These are phyloP conservation scores for Hibiscus tridactylites DNA, from an alignment of 345 rosid species.

Conservation along the genomic window DNA sequence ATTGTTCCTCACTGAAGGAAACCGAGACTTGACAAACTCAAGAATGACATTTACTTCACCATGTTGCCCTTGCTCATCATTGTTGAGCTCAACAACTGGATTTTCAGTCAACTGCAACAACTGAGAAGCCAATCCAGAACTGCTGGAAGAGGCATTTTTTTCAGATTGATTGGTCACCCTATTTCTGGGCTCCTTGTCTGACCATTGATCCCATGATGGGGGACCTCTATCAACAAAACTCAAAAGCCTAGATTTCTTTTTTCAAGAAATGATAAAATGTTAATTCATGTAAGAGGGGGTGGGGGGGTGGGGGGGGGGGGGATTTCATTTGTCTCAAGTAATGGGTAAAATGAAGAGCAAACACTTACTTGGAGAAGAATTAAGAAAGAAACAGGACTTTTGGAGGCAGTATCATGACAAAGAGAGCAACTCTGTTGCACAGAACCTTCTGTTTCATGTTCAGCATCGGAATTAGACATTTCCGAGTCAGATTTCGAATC, in stretches of 20 bases:
- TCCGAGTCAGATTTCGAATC: constrained; percentile 37
- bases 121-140: constrained; percentile 33
- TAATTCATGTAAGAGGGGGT: constrained; percentile 1
- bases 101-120: constrained; percentile 23
- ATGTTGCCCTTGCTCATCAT: constrained; percentile 30
- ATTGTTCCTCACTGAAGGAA: constrained; percentile 37
- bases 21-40: constrained; percentile 43
- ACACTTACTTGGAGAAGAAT: constrained; percentile 78
- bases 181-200: constrained; percentile 29
- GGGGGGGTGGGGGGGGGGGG: not conserved
- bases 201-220: constrained; percentile 57
- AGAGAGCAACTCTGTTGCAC: constrained; percentile 72
- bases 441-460: constrained; percentile 31
- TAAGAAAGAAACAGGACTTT: constrained; percentile 66
- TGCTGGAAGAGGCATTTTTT: constrained; percentile 23
- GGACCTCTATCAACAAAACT: constrained; percentile 67
- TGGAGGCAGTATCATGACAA: constrained; percentile 75
- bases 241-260: constrained; percentile 84
- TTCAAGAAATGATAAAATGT: constrained; percentile 16
- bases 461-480: constrained; percentile 32
- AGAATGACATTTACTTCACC: constrained; percentile 43
- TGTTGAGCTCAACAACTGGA: constrained; percentile 33
- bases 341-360: constrained; percentile 14
- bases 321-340: constrained; percentile 4
- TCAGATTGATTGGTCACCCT: constrained; percentile 28